phyloP scores from a whole-genome alignment of 257 asterid genomes.

The Fraxinus quadrangulata region DNA sequence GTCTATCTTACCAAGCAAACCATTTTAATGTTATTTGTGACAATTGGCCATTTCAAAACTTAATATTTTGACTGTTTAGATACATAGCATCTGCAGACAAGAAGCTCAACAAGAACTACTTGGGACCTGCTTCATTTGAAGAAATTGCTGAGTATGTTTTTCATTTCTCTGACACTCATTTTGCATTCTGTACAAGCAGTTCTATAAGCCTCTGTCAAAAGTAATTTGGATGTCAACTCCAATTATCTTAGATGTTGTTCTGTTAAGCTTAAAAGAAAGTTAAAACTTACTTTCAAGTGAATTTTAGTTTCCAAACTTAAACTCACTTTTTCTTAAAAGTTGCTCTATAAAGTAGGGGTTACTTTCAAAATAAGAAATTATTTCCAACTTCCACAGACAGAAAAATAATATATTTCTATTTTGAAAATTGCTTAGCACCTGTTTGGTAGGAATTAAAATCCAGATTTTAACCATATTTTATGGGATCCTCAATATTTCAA shows the following conservation, averaged over 20 bases:
- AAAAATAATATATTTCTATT: background rate
- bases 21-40: conserved; percentile 7
- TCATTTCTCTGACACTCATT: background rate
- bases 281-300: background rate
- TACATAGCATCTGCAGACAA: conserved; percentile 84
- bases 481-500: no score
- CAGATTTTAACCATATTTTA: no score
- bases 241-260: background rate
- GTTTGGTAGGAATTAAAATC: no score
- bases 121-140: conserved; percentile 85
- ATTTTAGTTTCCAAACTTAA: background rate
- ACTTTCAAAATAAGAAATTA: background rate
- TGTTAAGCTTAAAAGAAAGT: background rate
- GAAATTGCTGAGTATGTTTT: conserved; percentile 72
- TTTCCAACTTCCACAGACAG: background rate
- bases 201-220: background rate
- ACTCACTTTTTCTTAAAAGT: background rate
- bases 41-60: conserved; percentile 8
- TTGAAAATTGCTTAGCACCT: background rate
- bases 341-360: background rate
- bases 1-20: background rate
- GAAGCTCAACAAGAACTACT: conserved; percentile 68
- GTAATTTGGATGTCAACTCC: background rate
- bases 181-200: background rate
- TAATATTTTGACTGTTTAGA: conserved; percentile 41